Evolutionary conservation across 2,329 filamentous ascomycete genomes (phyloP).

Genomic region (Ascochyta clinopodiicola): DNA sequence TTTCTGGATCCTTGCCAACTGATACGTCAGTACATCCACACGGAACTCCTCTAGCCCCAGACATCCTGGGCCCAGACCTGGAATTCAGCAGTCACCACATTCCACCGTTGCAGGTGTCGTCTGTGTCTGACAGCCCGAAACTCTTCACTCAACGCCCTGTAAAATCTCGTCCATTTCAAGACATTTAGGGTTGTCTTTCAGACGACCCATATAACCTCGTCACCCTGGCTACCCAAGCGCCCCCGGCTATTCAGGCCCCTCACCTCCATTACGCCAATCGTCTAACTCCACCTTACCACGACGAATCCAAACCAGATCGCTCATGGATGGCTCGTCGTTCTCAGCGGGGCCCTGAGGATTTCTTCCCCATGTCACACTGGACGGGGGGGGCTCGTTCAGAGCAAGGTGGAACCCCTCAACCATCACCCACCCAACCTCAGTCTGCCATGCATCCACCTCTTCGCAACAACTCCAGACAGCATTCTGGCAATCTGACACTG

Average conservation of each 20-base stretch:
- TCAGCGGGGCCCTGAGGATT: constrained; percentile 43
- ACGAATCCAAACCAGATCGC: constrained; percentile 41
- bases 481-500: constrained; percentile 23
- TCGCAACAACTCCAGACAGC: constrained; percentile 29
- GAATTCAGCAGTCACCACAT: constrained; percentile 6
- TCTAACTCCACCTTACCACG: constrained; percentile 41
- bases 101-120: constrained; percentile 1
- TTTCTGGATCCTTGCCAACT: neutral
- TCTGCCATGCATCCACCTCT: constrained; percentile 38
- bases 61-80: constrained; percentile 3
- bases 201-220: constrained; percentile 19
- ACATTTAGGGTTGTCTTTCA: constrained; percentile 15
- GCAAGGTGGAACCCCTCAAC: constrained; percentile 33
- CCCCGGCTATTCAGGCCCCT: constrained; percentile 43
- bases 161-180: neutral
- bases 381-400: constrained; percentile 31
- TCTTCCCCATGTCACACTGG: constrained; percentile 38
- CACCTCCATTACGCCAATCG: constrained; percentile 44
- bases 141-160: neutral
- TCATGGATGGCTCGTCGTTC: constrained; percentile 44
- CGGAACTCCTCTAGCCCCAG: neutral
- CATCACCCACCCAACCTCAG: constrained; percentile 35
- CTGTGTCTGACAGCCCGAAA: neutral
- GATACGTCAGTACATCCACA: constrained; percentile 4
- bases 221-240: constrained; percentile 49